Base-by-base conservation (phyloP, 2,329 filamentous ascomycete genomes). In the Diaporthe sp. region DNA sequence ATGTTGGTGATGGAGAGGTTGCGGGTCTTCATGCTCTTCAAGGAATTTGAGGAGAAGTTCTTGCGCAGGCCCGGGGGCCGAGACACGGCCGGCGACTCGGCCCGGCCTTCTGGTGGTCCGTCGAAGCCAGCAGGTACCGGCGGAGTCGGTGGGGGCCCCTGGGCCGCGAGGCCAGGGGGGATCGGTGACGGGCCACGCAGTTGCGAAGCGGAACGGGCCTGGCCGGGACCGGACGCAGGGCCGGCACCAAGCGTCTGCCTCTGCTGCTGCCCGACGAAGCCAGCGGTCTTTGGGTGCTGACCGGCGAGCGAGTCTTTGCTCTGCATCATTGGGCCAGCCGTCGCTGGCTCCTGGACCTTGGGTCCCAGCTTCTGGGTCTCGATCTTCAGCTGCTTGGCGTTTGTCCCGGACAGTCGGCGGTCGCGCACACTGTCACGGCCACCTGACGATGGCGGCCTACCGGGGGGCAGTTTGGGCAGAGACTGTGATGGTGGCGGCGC, bases 311-410 rank as follows among this genome's bases (percentile, higher is more conserved):
- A 28, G 10, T 76, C 75, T 15, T 64, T 38, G 40, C 69, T 72
- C 40, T 76, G 75, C 47, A 78, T 47, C 50, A 72, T 79, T 13
- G 81, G 80, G 15, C 78, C 77, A n/a, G 74, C 75, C 25, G 78
- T 75, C 13, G 79, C 77, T 13, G 79, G 78, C 25, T 77, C 77
- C 35, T 77, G 78, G 25, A 77, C 74, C 28, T 78, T 79, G 30
- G 77, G 81, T 57, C 76, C 78, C n/a, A 84, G 75, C 76, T 83
- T 83, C 12, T 82, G 78, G 0, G 95, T 98, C 82, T 98, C 95
- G 73, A 98, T 98, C 84, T 95, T 97, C 68, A 98, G 86, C 80
- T 96, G 94, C 81, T 94, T 96, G 19, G 90, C 86, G 79, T 94
- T 95, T 78, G 95, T 92, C 10, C 93, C 94, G 4, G 96, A 98